A percentile compares a stretch with the other conserved stretches of the same genome.
Conservation (phyloP, 495 filamentous ascomycete genomes). For the Acidomyces sp. region DNA sequence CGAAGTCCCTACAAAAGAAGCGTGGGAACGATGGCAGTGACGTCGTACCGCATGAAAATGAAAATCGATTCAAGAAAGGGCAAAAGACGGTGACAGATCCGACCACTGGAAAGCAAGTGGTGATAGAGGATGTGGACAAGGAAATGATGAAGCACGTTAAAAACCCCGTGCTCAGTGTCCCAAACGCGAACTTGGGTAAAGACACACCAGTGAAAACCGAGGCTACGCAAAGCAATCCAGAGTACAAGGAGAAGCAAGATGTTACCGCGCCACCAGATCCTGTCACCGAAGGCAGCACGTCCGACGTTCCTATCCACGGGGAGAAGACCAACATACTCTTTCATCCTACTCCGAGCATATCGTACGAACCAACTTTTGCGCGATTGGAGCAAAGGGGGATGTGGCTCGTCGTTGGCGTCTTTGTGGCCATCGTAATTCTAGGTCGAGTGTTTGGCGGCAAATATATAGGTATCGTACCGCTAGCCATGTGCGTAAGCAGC, state of each 20-base stretch:
- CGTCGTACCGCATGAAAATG: slow-evolving; percentile 31
- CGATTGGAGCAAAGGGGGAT: slow-evolving; percentile 58
- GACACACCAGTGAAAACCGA: slow-evolving; percentile 54
- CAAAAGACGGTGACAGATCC: slow-evolving; percentile 72
- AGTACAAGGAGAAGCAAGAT: slow-evolving; percentile 77
- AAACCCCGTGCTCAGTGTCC: slow-evolving; percentile 61
- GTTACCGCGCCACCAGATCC: slow-evolving; percentile 85
- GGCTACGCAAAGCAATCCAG: slow-evolving; percentile 45
- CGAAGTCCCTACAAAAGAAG: slow-evolving; percentile 30
- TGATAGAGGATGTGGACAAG: slow-evolving; percentile 68
- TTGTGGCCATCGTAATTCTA: slow-evolving; percentile 57
- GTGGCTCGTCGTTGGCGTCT: slow-evolving; percentile 52
- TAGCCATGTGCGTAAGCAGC: slow-evolving; percentile 53
- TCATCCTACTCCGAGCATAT: slow-evolving; percentile 79
- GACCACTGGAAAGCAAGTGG: slow-evolving; percentile 69
- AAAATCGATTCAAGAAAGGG: slow-evolving; percentile 36
- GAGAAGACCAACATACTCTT: slow-evolving; percentile 95
- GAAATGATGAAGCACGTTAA: slow-evolving; percentile 58
- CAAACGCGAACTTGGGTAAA: slow-evolving; percentile 75
- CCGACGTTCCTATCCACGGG: slow-evolving; percentile 87
- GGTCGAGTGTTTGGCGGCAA: slow-evolving; percentile 69
- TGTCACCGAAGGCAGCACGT: slow-evolving; percentile 60
- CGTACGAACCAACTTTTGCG: slow-evolving; percentile 74
- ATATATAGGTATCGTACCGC: slow-evolving; percentile 59
- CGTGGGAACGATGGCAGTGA: slow-evolving; percentile 19